Percentiles rank a stretch among this genome's conserved stretches.
Evolutionary conservation across 441 rosid species (phyloP).

Genomic region (Corymbia calophylla): DNA sequence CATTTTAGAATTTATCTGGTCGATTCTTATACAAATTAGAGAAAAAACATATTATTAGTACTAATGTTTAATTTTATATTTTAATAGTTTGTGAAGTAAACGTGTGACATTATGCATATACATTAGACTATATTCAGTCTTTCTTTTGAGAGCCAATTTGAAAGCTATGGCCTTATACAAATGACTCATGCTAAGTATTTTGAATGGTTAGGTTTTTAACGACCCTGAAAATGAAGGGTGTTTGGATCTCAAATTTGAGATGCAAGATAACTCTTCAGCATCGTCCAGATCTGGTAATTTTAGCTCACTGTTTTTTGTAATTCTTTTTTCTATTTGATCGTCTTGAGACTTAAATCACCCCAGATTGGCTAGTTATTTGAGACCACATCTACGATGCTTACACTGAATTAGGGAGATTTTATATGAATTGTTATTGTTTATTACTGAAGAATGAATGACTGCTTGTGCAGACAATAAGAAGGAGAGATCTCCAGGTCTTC

Average conservation of each 20-base stretch:
- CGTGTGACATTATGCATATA: background rate
- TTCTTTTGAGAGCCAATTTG: background rate
- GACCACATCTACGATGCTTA: background rate
- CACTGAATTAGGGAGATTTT: background rate
- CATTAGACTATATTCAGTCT: background rate
- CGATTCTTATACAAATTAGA: background rate
- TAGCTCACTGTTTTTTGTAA: background rate
- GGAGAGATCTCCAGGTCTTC: background rate
- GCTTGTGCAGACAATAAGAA: background rate
- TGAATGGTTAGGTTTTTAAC: constrained; percentile 27
- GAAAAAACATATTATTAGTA: background rate
- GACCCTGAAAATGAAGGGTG: constrained; percentile 36
- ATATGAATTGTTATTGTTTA: background rate
- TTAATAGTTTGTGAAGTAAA: background rate
- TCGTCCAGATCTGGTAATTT: constrained; percentile 47
- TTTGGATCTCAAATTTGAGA: constrained; percentile 28
- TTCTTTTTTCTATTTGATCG: background rate
- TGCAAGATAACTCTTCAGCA: constrained; percentile 39
- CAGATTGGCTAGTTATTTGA: background rate
- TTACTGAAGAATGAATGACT: background rate
- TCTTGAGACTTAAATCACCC: background rate
- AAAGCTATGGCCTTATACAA: background rate
- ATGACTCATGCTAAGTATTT: background rate
- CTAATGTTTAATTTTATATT: background rate
- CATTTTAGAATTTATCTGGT: background rate